A percentile compares a stretch with the other conserved stretches of the same genome.
Conservation (phyloP, 345 rosid species). For the Geranium rotundifolium region DNA sequence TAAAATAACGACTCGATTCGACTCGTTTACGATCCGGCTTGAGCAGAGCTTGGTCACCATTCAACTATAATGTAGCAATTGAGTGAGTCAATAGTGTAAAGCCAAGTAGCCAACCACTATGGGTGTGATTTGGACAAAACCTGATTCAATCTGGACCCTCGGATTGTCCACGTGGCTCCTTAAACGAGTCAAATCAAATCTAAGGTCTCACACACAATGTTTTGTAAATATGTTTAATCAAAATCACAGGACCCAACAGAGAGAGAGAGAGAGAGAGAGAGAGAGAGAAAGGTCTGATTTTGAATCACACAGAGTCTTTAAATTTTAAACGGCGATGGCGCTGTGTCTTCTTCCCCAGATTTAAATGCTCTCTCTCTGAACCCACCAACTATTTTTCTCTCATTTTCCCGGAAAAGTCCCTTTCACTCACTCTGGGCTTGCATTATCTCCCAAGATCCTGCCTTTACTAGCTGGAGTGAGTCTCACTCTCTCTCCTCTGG, state of each 20-base stretch:
- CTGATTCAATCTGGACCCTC: too few relatives aligned
- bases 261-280: neutral
- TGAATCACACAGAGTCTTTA: neutral
- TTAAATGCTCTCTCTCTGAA: conserved; percentile 18
- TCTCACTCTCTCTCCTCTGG: neutral
- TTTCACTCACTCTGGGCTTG: neutral
- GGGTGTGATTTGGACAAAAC: too few relatives aligned
- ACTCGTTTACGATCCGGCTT: too few relatives aligned
- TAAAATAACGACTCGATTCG: too few relatives aligned
- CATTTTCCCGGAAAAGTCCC: neutral
- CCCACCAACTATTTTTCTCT: conserved; percentile 4
- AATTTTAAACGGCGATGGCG: neutral
- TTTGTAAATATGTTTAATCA: neutral
- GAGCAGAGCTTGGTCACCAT: too few relatives aligned
- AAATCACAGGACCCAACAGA: neutral
- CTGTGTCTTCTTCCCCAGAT: conserved; percentile 9
- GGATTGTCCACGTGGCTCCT: neutral
- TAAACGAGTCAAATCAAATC: neutral
- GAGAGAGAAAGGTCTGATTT: neutral
- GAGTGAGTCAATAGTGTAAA: too few relatives aligned
- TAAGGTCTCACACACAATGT: neutral
- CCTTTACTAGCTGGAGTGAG: neutral
- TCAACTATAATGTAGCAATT: too few relatives aligned
- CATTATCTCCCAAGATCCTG: neutral
- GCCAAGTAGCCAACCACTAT: too few relatives aligned